Evolutionary conservation across 2,329 filamentous ascomycete species (phyloP).

Genomic region (Penicillium occitanis): DNA sequence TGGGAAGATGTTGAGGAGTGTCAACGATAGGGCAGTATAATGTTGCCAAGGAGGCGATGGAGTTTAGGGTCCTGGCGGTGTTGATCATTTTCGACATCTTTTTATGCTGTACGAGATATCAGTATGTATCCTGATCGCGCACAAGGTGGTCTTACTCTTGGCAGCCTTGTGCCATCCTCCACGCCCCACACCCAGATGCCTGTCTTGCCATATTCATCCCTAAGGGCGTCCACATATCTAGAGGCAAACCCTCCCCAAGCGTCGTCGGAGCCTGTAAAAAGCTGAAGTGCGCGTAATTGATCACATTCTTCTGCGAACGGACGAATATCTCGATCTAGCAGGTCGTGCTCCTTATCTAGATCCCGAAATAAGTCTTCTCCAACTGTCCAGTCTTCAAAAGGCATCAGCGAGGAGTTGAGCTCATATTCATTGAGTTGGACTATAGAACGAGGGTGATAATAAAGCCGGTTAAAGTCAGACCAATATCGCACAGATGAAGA

Average conservation of each 20-base stretch:
- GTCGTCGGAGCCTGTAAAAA: conserved; percentile 70
- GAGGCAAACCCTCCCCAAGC: conserved; percentile 78
- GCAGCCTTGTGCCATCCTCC: conserved; percentile 60
- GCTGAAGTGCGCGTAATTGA: conserved; percentile 81
- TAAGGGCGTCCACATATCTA: conserved; percentile 70
- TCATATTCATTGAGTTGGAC: conserved; percentile 87
- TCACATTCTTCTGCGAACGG: conserved; percentile 92
- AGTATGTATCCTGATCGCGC: not conserved
- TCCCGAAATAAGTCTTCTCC: conserved; percentile 73
- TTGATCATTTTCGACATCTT: conserved; percentile 68
- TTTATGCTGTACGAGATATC: conserved; percentile 46
- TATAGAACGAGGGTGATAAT: conserved; percentile 83
- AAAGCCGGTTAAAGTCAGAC: conserved; percentile 94
- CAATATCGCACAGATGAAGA: conserved; percentile 81
- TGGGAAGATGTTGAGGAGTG: conserved; percentile 57
- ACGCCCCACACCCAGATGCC: conserved; percentile 85
- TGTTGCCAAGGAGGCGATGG: conserved; percentile 69
- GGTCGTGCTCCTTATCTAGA: conserved; percentile 76
- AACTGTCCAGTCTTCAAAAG: conserved; percentile 73
- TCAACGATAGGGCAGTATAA: conserved; percentile 74
- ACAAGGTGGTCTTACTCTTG: conserved; percentile 49
- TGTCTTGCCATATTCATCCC: conserved; percentile 89
- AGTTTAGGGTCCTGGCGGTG: conserved; percentile 68
- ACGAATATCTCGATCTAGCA: conserved; percentile 86
- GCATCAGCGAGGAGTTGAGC: conserved; percentile 73